Evolutionary conservation across 176 grass and related monocot genomes (phyloP).

Genomic region (Avena insularis): DNA sequence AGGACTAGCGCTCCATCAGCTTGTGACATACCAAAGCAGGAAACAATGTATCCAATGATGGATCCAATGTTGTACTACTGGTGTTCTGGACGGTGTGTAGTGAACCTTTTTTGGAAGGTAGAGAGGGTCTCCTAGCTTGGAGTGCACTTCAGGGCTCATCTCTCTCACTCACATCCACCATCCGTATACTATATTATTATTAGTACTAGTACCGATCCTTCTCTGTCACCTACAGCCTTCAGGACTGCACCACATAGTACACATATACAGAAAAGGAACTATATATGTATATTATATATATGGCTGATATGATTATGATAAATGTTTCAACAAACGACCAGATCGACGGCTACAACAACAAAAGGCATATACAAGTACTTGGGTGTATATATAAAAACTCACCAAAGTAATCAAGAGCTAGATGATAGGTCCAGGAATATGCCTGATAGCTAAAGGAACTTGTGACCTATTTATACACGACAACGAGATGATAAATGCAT

Average conservation of each 20-base stretch:
- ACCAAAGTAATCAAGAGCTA: constrained; percentile 1
- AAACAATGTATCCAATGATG: constrained; percentile 7
- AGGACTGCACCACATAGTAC: not conserved
- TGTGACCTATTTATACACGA: constrained; percentile 15
- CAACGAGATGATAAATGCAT: not conserved
- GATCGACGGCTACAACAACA: not conserved
- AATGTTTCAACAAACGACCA: constrained; percentile 23
- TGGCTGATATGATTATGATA: not conserved
- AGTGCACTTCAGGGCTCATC: constrained; percentile 85
- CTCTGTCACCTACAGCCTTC: constrained; percentile 37
- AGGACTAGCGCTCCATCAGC: not conserved
- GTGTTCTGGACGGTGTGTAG: constrained; percentile 35
- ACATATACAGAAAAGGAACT: not conserved
- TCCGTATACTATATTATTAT: constrained; percentile 10
- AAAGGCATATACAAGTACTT: constrained; percentile 8
- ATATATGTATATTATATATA: not conserved
- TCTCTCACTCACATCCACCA: constrained; percentile 62
- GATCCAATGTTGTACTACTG: constrained; percentile 24
- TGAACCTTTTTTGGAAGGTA: constrained; percentile 58
- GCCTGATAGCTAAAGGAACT: not conserved
- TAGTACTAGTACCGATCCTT: not conserved
- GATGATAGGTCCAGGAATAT: not conserved
- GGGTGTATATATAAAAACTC: not conserved
- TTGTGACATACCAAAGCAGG: constrained; percentile 50
- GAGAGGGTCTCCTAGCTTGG: constrained; percentile 64